Percentiles rank a stretch among this genome's conserved stretches.
These are phyloP conservation scores for Cordyceps cateniannulata DNA, from an alignment of 2,329 filamentous ascomycete genomes.

Conservation along the genomic window DNA sequence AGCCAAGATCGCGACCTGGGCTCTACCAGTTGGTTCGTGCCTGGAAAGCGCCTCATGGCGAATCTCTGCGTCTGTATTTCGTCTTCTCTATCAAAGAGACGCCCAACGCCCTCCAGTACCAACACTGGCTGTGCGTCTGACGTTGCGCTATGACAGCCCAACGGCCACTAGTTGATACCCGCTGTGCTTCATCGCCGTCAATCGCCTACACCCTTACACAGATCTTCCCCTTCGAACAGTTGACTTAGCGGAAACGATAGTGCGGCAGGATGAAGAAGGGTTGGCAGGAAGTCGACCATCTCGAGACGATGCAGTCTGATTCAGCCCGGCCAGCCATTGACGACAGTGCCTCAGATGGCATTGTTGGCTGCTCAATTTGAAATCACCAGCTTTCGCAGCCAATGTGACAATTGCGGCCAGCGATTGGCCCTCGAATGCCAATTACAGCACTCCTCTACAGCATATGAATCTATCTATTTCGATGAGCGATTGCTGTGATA, in stretches of 20 bases:
- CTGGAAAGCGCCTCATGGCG: neutral
- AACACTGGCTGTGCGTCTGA: neutral
- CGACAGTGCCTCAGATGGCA: neutral
- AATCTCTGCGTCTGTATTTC: neutral
- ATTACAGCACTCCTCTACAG: neutral
- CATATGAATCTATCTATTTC: neutral
- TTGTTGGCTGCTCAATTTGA: neutral
- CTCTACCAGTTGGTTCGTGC: neutral
- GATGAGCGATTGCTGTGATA: no score
- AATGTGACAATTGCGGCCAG: no score
- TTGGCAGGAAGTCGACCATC: neutral
- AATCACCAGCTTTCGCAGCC: neutral
- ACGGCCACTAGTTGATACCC: slow-evolving; percentile 9
- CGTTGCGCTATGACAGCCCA: neutral
- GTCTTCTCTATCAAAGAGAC: neutral
- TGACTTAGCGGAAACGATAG: slow-evolving; percentile 7
- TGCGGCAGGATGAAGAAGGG: neutral
- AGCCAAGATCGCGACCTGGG: neutral
- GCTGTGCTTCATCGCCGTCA: slow-evolving; percentile 2
- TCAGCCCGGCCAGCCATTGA: neutral
- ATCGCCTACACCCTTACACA: neutral
- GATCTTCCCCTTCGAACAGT: slow-evolving; percentile 3
- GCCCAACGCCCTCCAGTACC: neutral
- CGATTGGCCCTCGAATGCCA: no score
- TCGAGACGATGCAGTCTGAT: neutral